Base-by-base conservation (phyloP, 768 basidiomycete genomes). In the Kwoniella europaea region DNA sequence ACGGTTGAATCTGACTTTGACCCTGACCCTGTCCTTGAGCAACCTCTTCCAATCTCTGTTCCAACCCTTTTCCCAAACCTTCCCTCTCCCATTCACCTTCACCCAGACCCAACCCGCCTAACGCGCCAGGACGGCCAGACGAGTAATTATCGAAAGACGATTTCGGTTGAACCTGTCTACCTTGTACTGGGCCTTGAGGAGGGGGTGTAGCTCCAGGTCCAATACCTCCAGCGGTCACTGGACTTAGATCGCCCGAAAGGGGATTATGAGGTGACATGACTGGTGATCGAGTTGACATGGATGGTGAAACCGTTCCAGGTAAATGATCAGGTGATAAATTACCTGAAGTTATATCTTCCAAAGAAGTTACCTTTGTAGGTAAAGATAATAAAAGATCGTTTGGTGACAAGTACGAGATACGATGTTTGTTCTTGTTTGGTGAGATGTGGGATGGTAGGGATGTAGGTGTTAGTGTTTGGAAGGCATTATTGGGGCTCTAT, bases 71-170 rank as follows among this genome's bases (percentile, higher is more conserved):
- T 0, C 93, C 93, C 27, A 95, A 81, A 0, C 93, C 93, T 75
- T 92, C 91, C 1, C 92, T 85, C 73, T 92, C 91, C 92, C 92
- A 95, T 83, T 94, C 93, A 0, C 92, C 92, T 10, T 92, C 91
- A 0, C 88, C 84, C 56, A 90, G 90, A 75, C 86, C 68, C 86
- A 87, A 24, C 83, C 86, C 55, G 82, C 83, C 55, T 55, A 72
- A 27, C 4, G 46, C 15, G 15, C 41, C 58, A 24, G 62, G 41
- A 15, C 64, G 46, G 20, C 52, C 35, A 35, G 35, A 15, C 5
- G 24, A n/a, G 12, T 29, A 44, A 46, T 27, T 65, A 54, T 42
- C 57, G n/a, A 44, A 44, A 41, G 29, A 52, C 27, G 63, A 64
- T 53, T 64, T 64, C 13, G 46, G 50, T 43, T 64, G 50, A 7